Evolutionary conservation across 495 filamentous ascomycete species (phyloP), one percentile per base, ranked within the genome.

Genomic region (Schizothecium vesticola): DNA sequence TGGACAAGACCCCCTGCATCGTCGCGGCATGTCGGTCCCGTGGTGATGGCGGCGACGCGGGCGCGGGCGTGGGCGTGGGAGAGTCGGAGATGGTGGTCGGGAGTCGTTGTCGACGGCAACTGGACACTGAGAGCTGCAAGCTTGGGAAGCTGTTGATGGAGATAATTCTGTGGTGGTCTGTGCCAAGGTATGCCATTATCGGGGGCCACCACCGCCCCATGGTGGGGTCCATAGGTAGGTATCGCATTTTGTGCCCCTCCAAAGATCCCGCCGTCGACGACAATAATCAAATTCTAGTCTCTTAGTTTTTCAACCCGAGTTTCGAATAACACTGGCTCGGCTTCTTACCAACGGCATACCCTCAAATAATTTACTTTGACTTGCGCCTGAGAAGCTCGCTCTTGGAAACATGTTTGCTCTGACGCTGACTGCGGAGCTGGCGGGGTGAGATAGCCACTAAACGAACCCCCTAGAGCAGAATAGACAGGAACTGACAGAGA

Each of bases 1-100:
- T 89, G 79, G 88, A 90, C 87, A 88, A 91, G 69, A 92, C 73
- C 66, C 83, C 83, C 76, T 89, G 87, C 91, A 94, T 93, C 68
- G 67, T 74, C 77, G 69, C 70, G 67, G 78, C 78, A 81, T 82
- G 56, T 77, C 80, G 71, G 61, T 62, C 43, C 67, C 24, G 24
- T 55, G 61, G 60, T 22, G 68, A 33, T 58, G 67, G 60, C 60
- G n/a, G 23, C 28, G 26, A 21, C 25, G 60, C 11, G 31, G 60
- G 16, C 16, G 43, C 16, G 43, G 60, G 25, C 3, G 28, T 31
- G 43, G 60, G 25, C 3, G 28, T 31, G 60, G 60, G 26, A 24
- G 31, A n/a, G 26, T 31, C 28, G 26, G 22, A 8, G 60, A 22
- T 12, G 60, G 19, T 55, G 12, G 61, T 22, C 29, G 56, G n/a